Evolutionary conservation across 108 stramenopile species (phyloP).

Genomic region (Asterionellopsis glacialis): DNA sequence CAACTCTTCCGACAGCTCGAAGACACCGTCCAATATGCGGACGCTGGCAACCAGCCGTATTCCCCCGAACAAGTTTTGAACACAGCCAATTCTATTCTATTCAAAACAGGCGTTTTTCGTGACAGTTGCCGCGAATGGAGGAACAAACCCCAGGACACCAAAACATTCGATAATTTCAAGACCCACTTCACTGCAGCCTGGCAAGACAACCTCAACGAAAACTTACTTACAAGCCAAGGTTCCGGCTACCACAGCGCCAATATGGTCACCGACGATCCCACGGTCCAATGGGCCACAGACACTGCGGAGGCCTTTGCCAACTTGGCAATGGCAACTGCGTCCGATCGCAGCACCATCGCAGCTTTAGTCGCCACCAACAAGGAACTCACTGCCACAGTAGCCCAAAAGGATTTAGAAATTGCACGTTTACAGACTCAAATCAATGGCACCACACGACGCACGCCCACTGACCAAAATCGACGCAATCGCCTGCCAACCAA

Average conservation of each 20-base stretch:
- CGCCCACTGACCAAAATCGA: background rate
- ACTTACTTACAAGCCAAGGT: background rate
- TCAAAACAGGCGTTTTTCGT: no score
- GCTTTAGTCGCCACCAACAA: background rate
- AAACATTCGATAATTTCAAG: constrained; percentile 7
- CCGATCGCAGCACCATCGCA: background rate
- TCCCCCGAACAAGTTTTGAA: no score
- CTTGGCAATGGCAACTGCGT: no score
- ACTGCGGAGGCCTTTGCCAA: constrained; percentile 2
- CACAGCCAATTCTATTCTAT: no score
- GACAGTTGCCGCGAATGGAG: no score
- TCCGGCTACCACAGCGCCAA: background rate
- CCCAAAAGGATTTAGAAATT: background rate
- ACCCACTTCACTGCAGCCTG: constrained; percentile 7
- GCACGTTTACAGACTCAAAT: background rate
- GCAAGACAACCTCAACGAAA: no score
- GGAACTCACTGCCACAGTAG: background rate
- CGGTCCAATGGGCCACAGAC: no score
- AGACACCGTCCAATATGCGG: no score
- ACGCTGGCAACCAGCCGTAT: no score
- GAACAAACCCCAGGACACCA: background rate
- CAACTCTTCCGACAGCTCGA: no score
- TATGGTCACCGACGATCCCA: background rate
- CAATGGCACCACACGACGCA: background rate
- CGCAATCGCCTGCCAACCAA: background rate